Percentiles rank a stretch among this genome's conserved stretches.
These are phyloP conservation scores for Lactuca saligna DNA, from an alignment of 129 eudicot genomes.

Conservation along the genomic window DNA sequence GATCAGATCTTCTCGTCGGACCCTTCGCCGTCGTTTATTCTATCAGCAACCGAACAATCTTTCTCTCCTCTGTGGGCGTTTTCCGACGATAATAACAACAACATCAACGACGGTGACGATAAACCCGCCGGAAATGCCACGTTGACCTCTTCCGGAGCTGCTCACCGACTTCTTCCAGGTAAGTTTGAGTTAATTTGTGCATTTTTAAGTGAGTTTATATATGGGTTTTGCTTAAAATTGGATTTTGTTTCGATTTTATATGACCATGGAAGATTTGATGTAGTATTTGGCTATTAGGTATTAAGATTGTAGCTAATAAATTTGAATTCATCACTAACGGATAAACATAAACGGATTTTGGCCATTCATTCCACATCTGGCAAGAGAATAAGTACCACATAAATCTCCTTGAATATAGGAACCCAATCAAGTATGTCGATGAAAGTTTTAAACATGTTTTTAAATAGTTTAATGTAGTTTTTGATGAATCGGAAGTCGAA, in stretches of 20 bases:
- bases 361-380: slow-evolving; percentile 12
- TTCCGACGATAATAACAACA: slow-evolving; percentile 44
- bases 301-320: neutral
- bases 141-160: slow-evolving; percentile 31
- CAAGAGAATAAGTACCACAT: neutral
- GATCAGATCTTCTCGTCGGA: slow-evolving; percentile 70
- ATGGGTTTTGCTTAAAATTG: neutral
- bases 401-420: neutral
- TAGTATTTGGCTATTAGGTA: neutral
- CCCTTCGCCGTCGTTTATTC: slow-evolving; percentile 47
- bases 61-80: slow-evolving; percentile 80
- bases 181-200: slow-evolving; percentile 15
- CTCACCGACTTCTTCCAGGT: slow-evolving; percentile 32
- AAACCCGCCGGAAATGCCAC: slow-evolving; percentile 31
- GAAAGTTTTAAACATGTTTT: neutral
- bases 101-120: slow-evolving; percentile 17
- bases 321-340: neutral
- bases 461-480: neutral
- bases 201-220: neutral
- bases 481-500: slow-evolving; percentile 2
- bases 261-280: neutral
- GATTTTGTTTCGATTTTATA: neutral
- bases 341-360: slow-evolving; percentile 2
- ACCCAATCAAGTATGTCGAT: neutral
- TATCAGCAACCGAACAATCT: slow-evolving; percentile 68